Conservation (phyloP, 164 flowering plant species). For the Berberis vulgaris region DNA sequence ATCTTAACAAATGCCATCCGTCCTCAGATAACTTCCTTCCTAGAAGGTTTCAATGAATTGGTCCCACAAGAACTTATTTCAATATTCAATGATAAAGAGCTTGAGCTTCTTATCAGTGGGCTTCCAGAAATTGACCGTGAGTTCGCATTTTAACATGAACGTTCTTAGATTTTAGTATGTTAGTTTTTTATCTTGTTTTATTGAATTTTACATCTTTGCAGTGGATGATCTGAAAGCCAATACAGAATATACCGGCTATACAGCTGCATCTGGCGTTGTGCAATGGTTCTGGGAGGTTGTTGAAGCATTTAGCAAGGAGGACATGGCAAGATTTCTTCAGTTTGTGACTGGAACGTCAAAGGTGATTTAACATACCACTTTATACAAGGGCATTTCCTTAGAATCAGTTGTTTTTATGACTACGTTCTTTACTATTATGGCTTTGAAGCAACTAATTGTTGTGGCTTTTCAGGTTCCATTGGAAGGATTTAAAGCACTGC, state of each 20-base stretch:
- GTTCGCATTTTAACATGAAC: constrained; percentile 14
- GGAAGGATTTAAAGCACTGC: constrained; percentile 91
- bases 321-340: constrained; percentile 85
- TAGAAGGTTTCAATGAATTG: constrained; percentile 86
- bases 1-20: constrained; percentile 88
- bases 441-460: not conserved
- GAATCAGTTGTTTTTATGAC: too few relatives aligned
- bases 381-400: too few relatives aligned
- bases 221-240: constrained; percentile 93
- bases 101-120: constrained; percentile 91
- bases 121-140: constrained; percentile 97
- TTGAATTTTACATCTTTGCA: constrained; percentile 20
- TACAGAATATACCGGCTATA: constrained; percentile 81
- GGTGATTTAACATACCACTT: constrained; percentile 27
- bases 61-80: constrained; percentile 80
- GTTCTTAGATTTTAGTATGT: too few relatives aligned
- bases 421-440: too few relatives aligned
- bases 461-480: constrained; percentile 65
- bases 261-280: constrained; percentile 60
- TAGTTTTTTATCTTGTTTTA: not conserved
- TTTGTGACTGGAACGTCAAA: constrained; percentile 98
- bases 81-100: constrained; percentile 90
- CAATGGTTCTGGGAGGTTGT: constrained; percentile 98
- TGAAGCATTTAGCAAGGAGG: constrained; percentile 78
- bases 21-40: constrained; percentile 81